phyloP scores from a whole-genome alignment of 352 stramenopile species.

The Phytopythium vexans region DNA sequence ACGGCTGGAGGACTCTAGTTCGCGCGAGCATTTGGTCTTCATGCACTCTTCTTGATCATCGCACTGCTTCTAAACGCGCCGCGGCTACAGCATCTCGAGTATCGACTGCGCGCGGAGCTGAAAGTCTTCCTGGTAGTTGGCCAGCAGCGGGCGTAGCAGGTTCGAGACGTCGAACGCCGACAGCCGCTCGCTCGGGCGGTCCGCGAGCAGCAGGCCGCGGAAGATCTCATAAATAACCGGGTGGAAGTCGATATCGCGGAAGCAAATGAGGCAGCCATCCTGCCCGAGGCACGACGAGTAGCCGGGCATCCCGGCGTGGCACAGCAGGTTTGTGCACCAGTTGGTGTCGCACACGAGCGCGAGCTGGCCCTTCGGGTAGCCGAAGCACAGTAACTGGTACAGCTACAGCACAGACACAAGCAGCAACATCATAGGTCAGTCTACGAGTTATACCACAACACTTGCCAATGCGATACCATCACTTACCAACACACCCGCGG shows the following conservation, averaged over 20 bases:
- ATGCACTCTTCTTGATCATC: neutral
- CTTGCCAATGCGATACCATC: neutral
- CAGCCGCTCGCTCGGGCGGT: conserved; percentile 50
- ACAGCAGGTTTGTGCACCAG: conserved; percentile 66
- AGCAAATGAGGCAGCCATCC: conserved; percentile 78
- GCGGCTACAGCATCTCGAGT: conserved; percentile 34
- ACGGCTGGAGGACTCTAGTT: too few relatives aligned
- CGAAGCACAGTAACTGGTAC: conserved; percentile 81
- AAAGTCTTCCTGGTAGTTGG: conserved; percentile 62
- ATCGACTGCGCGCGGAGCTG: conserved; percentile 40
- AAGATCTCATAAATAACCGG: conserved; percentile 76
- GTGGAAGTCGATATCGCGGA: conserved; percentile 73
- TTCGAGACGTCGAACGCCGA: conserved; percentile 45
- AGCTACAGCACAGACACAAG: conserved; percentile 31
- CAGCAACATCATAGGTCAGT: conserved; percentile 1
- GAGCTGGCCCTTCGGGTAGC: conserved; percentile 75
- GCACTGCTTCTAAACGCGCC: neutral
- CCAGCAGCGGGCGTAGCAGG: conserved; percentile 54
- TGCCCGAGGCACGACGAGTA: conserved; percentile 43
- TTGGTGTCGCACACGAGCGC: conserved; percentile 74
- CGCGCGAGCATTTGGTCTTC: neutral
- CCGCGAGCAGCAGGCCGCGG: conserved; percentile 43
- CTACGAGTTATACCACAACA: neutral
- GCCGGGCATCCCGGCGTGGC: conserved; percentile 40
- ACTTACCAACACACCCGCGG: conserved; percentile 67